phyloP scores from a whole-genome alignment of 2,329 filamentous ascomycete species.

The Ascochyta clinopodiicola region DNA sequence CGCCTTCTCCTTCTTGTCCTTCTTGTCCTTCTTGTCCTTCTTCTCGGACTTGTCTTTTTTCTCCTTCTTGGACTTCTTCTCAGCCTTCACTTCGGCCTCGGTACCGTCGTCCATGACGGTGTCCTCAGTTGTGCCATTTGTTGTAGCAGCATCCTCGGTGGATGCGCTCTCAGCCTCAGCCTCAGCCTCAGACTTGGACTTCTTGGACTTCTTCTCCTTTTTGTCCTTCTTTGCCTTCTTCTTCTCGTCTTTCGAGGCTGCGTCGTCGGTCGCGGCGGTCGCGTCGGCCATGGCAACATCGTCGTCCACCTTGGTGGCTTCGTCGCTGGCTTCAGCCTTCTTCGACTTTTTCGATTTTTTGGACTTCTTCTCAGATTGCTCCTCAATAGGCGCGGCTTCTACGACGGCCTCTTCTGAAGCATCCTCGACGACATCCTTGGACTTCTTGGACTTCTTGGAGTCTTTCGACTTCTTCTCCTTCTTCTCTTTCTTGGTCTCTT shows the following conservation, averaged over 20 bases:
- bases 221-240: constrained; percentile 36
- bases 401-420: constrained; percentile 17
- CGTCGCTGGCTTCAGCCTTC: constrained; percentile 23
- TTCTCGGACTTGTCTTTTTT: constrained; percentile 31
- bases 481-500: constrained; percentile 31
- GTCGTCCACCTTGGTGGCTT: constrained; percentile 18
- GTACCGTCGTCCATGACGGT: constrained; percentile 16
- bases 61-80: constrained; percentile 37
- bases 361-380: constrained; percentile 30
- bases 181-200: constrained; percentile 19
- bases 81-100: constrained; percentile 26
- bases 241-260: constrained; percentile 26
- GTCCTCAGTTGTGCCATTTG: constrained; percentile 20
- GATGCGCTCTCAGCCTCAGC: constrained; percentile 14
- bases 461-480: constrained; percentile 30
- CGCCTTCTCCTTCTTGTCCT: constrained; percentile 3
- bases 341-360: constrained; percentile 36
- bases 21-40: constrained; percentile 3
- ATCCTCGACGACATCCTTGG: constrained; percentile 31
- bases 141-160: constrained; percentile 12
- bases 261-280: constrained; percentile 13
- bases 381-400: constrained; percentile 24
- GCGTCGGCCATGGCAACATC: constrained; percentile 32
- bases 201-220: constrained; percentile 32
- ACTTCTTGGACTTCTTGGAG: constrained; percentile 43